These are phyloP conservation scores for Sonneratia alba DNA, from an alignment of 345 rosid species.

Conservation along the genomic window DNA sequence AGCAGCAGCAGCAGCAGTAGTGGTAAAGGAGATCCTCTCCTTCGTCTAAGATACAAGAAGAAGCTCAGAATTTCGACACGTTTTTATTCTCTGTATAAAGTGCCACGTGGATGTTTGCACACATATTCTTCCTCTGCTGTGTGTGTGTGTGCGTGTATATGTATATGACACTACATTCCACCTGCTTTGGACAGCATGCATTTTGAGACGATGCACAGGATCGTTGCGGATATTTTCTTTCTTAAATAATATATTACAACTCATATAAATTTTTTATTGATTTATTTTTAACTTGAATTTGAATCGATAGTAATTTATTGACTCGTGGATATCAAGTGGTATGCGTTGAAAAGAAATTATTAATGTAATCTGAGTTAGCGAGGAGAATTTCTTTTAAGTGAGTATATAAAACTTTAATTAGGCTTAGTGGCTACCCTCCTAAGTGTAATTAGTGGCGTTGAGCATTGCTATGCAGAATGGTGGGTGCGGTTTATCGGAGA, in stretches of 20 bases:
- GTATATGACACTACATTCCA: slow-evolving; percentile 3
- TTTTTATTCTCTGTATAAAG: not conserved
- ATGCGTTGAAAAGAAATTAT: too few relatives aligned
- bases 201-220: too few relatives aligned
- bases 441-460: not conserved
- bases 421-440: slow-evolving; percentile 1
- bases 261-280: too few relatives aligned
- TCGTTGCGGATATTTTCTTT: too few relatives aligned
- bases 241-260: too few relatives aligned
- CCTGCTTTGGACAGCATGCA: not conserved
- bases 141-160: not conserved
- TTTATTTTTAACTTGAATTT: too few relatives aligned
- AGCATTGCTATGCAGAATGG: not conserved
- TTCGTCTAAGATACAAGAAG: not conserved
- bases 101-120: not conserved
- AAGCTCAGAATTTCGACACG: slow-evolving; percentile 1
- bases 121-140: too few relatives aligned
- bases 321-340: too few relatives aligned
- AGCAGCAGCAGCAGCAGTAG: not conserved
- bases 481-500: not conserved
- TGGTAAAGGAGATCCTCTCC: not conserved
- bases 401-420: not conserved
- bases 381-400: not conserved
- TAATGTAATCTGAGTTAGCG: too few relatives aligned
- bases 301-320: not conserved